Evolutionary conservation across 768 basidiomycete genomes (phyloP), one percentile per base, ranked within the genome.

Genomic region (Boletus subparvulus): DNA sequence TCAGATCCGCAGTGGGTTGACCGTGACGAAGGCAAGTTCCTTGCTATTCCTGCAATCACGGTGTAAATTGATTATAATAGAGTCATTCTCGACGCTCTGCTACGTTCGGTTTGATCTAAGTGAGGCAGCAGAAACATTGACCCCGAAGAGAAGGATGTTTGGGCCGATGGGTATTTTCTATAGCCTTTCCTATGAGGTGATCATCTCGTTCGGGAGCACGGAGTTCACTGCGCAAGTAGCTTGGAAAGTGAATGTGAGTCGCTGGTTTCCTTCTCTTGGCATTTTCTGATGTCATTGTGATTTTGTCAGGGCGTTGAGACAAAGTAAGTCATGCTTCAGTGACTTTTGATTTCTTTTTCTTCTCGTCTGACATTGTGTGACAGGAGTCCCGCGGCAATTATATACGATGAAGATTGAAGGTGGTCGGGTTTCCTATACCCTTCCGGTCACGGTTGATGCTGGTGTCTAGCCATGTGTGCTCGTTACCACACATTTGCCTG

Each of bases 191-290:
- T 1, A 58, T n/a, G 55, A 50, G 4, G 59, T 64, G 41, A 58
- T 64, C 17, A 46, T 61, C 19, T 51, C 50, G 16, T 64, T 65
- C 6, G 63, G 63, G 40, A 21, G 28, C 26, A 61, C 63, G 2
- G 63, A 65, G 87, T 53, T 39, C 26, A 54, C 30, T 21, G 52
- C 61, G 11, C 61, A 60, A 11, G 52, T 60, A 2, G 59, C 59
- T 4, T 60, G 59, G 59, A 49, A 49, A 6, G 52, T n/a, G 47
- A 19, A 60, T 35, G 59, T 60, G 33, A 61, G 59, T 43, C 26
- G 6, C 33, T 6, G 14, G 2, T 28, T n/a, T 37, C 10, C 28
- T 13, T 1, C 32, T 32, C 32, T 32, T 9, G 11, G 6, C 19
- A 6, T 13, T 46, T 33, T 28, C 46, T 60, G 28, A 48, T 55